A percentile compares a stretch with the other conserved stretches of the same genome.
phyloP scores from a whole-genome alignment of 2,329 filamentous ascomycete species.

The Alternaria viburni region DNA sequence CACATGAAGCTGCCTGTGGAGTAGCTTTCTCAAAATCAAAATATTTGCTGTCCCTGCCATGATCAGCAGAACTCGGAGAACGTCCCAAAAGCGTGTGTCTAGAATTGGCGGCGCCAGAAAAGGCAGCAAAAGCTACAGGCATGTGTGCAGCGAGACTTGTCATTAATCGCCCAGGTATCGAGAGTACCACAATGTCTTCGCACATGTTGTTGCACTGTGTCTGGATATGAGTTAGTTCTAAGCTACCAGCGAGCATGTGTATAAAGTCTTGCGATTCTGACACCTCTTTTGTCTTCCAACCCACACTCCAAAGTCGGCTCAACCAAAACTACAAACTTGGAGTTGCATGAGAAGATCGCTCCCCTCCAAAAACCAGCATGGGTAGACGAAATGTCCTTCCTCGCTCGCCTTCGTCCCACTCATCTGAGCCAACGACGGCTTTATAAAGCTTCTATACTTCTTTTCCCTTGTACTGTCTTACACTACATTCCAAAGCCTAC shows the following conservation, averaged over 20 bases:
- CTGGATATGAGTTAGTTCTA: neutral
- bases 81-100: neutral
- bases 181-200: neutral
- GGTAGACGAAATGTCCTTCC: no score
- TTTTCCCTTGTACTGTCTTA: neutral
- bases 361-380: no score
- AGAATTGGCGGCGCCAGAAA: neutral
- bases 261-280: neutral
- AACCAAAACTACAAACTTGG: no score
- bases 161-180: rapidly evolving
- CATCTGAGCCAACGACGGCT: neutral
- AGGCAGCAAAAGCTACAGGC: neutral
- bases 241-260: neutral
- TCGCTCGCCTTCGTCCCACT: neutral
- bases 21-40: neutral
- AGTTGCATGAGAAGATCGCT: neutral
- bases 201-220: neutral
- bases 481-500: neutral
- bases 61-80: neutral
- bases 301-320: rapidly evolving
- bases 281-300: neutral
- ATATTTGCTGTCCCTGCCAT: rapidly evolving
- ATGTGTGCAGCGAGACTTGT: neutral
- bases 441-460: neutral
- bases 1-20: neutral